Percentiles rank a stretch among this genome's conserved stretches.
phyloP scores from a whole-genome alignment of 148 eudicot genomes.

The Nepenthes mirabilis region DNA sequence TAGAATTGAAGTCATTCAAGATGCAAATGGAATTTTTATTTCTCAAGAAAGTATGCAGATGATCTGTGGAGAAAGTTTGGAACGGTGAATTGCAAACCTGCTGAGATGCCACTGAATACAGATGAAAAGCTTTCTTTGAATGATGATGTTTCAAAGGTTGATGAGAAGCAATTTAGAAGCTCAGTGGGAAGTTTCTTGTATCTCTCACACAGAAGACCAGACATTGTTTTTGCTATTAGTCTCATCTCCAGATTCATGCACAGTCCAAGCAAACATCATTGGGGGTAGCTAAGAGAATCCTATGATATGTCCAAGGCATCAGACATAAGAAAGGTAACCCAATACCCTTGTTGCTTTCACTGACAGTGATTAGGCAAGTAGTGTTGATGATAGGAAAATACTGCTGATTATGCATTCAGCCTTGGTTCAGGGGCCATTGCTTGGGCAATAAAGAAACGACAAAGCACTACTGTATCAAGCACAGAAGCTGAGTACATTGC shows the following conservation, averaged over 20 bases:
- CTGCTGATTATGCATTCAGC: too few relatives aligned
- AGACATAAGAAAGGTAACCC: too few relatives aligned
- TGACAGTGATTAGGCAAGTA: too few relatives aligned
- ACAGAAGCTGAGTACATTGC: too few relatives aligned
- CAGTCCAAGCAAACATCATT: neutral
- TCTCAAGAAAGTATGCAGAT: neutral
- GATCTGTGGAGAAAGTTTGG: conserved; percentile 6
- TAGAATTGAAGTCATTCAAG: conserved; percentile 15
- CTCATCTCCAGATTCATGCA: neutral
- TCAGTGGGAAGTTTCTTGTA: conserved; percentile 13
- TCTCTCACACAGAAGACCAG: conserved; percentile 4
- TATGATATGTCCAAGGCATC: too few relatives aligned
- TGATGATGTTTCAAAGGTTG: conserved; percentile 3
- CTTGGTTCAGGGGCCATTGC: too few relatives aligned
- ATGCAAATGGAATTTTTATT: conserved; percentile 3
- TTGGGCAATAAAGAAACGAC: too few relatives aligned
- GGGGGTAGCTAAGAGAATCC: too few relatives aligned
- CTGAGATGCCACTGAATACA: conserved; percentile 3
- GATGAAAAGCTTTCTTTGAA: conserved; percentile 3
- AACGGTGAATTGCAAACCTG: conserved; percentile 3
- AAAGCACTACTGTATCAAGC: too few relatives aligned
- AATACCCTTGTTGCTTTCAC: too few relatives aligned
- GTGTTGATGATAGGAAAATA: too few relatives aligned
- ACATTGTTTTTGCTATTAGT: neutral
- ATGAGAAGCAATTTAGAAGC: conserved; percentile 6